These are phyloP conservation scores for Leccinum griseonigrum DNA, from an alignment of 1,284 basidiomycete genomes.

Conservation along the genomic window DNA sequence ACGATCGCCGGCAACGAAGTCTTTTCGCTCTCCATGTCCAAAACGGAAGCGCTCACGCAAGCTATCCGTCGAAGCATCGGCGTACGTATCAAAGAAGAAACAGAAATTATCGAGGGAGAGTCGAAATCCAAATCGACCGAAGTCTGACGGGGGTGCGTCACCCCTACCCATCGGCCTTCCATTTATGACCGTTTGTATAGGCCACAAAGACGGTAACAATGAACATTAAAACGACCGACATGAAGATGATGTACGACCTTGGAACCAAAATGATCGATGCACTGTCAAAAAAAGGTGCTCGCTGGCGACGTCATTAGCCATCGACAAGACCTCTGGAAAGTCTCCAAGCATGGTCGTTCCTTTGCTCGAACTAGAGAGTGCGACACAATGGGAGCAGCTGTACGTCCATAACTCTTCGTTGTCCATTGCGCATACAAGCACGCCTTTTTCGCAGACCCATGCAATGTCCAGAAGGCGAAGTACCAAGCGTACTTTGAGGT, in stretches of 20 bases:
- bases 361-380: constrained; percentile 97
- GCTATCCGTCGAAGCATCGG: constrained; percentile 95
- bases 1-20: constrained; percentile 98
- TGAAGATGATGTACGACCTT: constrained; percentile 99
- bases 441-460: constrained; percentile 66
- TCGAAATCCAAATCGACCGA: constrained; percentile 97
- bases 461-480: constrained; percentile 96
- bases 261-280: constrained; percentile 99
- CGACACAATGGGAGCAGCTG: constrained; percentile 98
- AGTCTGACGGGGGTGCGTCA: constrained; percentile 91
- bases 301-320: constrained; percentile 94
- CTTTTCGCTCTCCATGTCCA: constrained; percentile 96
- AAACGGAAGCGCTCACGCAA: constrained; percentile 97
- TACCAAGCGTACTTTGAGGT: constrained; percentile 93
- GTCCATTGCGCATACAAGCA: not conserved
- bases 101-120: constrained; percentile 96
- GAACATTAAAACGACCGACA: constrained; percentile 98
- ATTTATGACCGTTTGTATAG: constrained; percentile 39
- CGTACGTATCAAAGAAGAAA: constrained; percentile 96
- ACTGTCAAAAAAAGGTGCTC: constrained; percentile 93
- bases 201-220: constrained; percentile 98
- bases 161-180: not conserved
- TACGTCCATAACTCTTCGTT: constrained; percentile 41
- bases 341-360: constrained; percentile 93
- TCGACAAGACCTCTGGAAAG: constrained; percentile 98